Evolutionary conservation across 2,329 filamentous ascomycete species (phyloP).

Genomic region (Phyllosticta paracitricarpa): DNA sequence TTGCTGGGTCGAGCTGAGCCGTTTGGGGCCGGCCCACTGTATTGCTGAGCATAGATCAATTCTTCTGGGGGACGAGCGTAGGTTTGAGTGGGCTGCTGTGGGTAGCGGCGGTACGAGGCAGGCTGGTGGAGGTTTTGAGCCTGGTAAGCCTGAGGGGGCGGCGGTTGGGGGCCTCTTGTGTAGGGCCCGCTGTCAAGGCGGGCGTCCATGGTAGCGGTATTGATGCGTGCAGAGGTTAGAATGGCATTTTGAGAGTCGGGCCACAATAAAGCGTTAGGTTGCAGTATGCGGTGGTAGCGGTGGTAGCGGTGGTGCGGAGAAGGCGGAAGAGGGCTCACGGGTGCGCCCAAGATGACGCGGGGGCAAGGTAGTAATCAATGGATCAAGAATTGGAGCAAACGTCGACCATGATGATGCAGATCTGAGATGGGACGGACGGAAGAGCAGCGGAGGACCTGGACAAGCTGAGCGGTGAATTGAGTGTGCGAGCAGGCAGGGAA

Average conservation of each 20-base stretch:
- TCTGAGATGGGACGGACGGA: not conserved
- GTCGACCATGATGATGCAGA: not conserved
- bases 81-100: conserved; percentile 1
- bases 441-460: not conserved
- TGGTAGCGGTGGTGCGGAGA: not conserved
- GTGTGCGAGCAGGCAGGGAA: not conserved
- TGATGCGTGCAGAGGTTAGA: not conserved
- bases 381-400: not conserved
- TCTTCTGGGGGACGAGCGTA: not conserved
- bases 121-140: conserved; percentile 19
- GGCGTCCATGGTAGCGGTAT: not conserved
- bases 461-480: not conserved
- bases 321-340: not conserved
- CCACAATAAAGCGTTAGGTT: not conserved
- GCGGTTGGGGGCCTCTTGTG: conserved; percentile 15
- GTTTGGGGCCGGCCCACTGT: not conserved
- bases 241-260: not conserved
- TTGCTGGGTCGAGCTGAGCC: not conserved
- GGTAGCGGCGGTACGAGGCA: conserved; percentile 2
- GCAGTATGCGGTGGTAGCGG: not conserved
- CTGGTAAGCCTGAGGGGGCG: conserved; percentile 19
- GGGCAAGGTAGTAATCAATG: not conserved
- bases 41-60: conserved; percentile 14
- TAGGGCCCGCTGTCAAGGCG: conserved; percentile 11
- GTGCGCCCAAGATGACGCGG: not conserved